Evolutionary conservation across 139 green algal species (phyloP), one percentile per base, ranked within the genome.

Genomic region (Zygnema cylindricum): DNA sequence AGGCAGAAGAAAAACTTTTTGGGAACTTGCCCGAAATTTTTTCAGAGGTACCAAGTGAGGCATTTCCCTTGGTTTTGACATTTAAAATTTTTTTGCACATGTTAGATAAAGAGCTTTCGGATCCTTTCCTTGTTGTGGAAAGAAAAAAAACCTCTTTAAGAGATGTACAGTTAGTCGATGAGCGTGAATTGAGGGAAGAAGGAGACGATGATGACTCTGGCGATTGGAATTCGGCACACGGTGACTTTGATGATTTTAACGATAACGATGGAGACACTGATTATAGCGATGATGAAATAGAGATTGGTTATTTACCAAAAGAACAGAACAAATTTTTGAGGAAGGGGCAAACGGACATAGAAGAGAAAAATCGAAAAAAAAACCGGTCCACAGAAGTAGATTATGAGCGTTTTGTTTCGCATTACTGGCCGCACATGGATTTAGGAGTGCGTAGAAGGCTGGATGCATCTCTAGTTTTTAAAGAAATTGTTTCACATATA

Each of bases 51-150:
- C 22, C 42, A 0, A 33, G 76, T 21, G 43, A 16, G n/a, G 57
- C 33, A 0, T 97, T 96, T 86, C 95, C 95, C 1, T 90, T 97
- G 32, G 96, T 98, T 90, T 85, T 95, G 11, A 94, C 93, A 49
- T 93, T 86, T 85, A 38, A 77, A 82, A 76, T 94, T 42, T 94
- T 88, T 75, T 91, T 97, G 69, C 78, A 78, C 63, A 93, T 95
- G 90, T 85, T 97, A 77, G 95, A 97, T 71, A 93, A 90, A 21
- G 93, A 91, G 0, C 75, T 94, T 41, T 23, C 41, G 32, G 35
- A 90, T 41, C 93, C 93, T 0, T 98, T 97, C 39, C 39, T 85
- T 3, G n/a, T n/a, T n/a, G n/a, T n/a, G n/a, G n/a, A n/a, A n/a
- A n/a, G n/a, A n/a, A n/a, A n/a, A n/a, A n/a, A n/a, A n/a, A n/a